Evolutionary conservation across 2,329 filamentous ascomycete genomes (phyloP).

Genomic region (Podosphaera xanthii): DNA sequence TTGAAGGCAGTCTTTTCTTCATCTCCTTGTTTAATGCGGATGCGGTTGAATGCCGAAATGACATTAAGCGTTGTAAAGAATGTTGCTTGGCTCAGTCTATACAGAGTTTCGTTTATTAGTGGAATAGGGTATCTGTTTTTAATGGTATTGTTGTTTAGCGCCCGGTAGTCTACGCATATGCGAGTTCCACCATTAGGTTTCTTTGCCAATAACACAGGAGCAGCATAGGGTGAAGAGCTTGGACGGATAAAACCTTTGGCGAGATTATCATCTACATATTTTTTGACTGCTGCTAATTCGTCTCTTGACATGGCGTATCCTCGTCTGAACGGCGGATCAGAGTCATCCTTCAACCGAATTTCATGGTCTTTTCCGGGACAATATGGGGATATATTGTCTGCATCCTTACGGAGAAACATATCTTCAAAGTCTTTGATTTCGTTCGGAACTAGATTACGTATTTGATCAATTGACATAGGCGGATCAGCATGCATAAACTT

Average conservation of each 20-base stretch:
- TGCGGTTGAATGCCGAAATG: not conserved
- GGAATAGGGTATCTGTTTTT: constrained; percentile 2
- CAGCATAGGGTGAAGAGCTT: no score
- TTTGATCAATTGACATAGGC: not conserved
- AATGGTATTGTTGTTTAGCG: constrained; percentile 2
- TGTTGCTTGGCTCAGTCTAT: not conserved
- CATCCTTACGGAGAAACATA: not conserved
- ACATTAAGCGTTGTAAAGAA: not conserved
- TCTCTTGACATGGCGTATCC: not conserved
- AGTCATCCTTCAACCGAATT: no score
- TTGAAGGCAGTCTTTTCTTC: not conserved
- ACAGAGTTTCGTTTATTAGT: not conserved
- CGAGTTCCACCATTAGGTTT: no score
- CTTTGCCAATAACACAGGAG: no score
- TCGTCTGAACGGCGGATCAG: no score
- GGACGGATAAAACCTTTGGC: not conserved
- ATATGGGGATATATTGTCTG: not conserved
- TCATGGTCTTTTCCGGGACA: not conserved
- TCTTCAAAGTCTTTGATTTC: not conserved
- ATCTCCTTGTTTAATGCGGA: not conserved
- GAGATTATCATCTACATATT: constrained; percentile 1
- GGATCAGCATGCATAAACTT: not conserved
- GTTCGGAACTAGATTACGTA: not conserved
- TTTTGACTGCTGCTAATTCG: not conserved
- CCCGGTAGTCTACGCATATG: no score